Base-by-base conservation (phyloP, 495 filamentous ascomycete genomes). In the Xylaria sp. region DNA sequence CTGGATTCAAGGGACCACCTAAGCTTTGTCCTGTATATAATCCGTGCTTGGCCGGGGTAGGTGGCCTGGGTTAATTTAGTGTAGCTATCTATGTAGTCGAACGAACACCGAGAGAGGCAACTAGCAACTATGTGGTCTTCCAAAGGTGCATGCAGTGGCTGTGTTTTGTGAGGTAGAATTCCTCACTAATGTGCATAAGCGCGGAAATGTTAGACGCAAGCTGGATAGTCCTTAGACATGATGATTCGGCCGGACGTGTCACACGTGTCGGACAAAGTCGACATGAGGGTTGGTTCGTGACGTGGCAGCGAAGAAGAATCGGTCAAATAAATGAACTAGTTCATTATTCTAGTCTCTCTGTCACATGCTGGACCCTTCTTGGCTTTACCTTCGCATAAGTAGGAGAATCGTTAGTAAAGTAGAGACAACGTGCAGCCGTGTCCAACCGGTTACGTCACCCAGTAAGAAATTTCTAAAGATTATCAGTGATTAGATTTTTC, bases 101-200 rank as follows among this genome's bases (percentile, higher is more conserved):
- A 58, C 48, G 21, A 26, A 35, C 26, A 19, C 29, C 29, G n/a
- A 35, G 53, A 19, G 35, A 58, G 53, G 31, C 57, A n/a, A n/a
- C n/a, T n/a, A n/a, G n/a, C n/a, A n/a, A 59, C 57, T 5, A 59
- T 59, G 57, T 33, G 37, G n/a, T 7, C 57, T 21, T n/a, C 57
- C 19, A 6, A 37, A 40, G 15, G 8, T 21, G 31, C 31, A 37
- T 59, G 29, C 33, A 12, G 29, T 21, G 57, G 57, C 57, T 59
- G 53, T 35, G 35, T 35, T 35, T 58, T n/a, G 31, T 29, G 53
- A 58, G 31, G 53, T 17, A 35, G 53, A 35, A 19, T 35, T 58
- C 29, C 29, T 17, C 8, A 35, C 19, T 35, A 6, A 33, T 11
- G 12, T 6, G 31, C 14, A 35, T 33, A 58, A 58, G 29, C 14